phyloP scores from a whole-genome alignment of 345 rosid species.

The Kandelia obovata region DNA sequence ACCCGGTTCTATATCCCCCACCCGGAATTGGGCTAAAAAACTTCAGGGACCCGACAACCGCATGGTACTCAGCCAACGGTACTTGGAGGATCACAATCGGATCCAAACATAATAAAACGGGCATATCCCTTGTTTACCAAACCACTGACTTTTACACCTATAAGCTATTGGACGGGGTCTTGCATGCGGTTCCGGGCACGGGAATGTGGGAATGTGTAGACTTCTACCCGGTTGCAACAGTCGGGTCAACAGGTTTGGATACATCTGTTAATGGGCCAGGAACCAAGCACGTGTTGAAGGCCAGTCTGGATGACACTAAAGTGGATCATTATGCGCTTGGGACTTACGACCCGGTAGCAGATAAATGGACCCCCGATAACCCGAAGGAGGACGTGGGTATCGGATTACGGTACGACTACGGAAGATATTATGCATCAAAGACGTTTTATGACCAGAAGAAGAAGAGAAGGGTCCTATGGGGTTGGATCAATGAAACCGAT shows the following conservation, averaged over 20 bases:
- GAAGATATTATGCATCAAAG: slow-evolving; percentile 86
- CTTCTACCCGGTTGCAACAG: slow-evolving; percentile 72
- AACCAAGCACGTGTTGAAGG: slow-evolving; percentile 78
- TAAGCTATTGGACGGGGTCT: slow-evolving; percentile 36
- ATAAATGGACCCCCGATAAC: slow-evolving; percentile 81
- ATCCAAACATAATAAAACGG: slow-evolving; percentile 53
- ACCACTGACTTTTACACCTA: slow-evolving; percentile 54
- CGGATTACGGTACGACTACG: slow-evolving; percentile 75
- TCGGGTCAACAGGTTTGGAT: slow-evolving; percentile 53
- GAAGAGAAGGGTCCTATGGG: slow-evolving; percentile 75
- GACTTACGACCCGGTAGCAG: slow-evolving; percentile 50
- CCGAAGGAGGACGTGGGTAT: slow-evolving; percentile 74
- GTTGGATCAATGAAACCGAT: slow-evolving; percentile 95
- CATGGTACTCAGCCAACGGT: slow-evolving; percentile 63
- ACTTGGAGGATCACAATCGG: slow-evolving; percentile 71
- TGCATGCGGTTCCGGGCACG: slow-evolving; percentile 74
- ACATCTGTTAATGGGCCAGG: slow-evolving; percentile 62
- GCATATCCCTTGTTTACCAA: slow-evolving; percentile 62
- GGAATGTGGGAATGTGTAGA: slow-evolving; percentile 99
- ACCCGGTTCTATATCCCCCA: slow-evolving; percentile 79
- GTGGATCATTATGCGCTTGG: slow-evolving; percentile 78
- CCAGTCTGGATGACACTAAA: slow-evolving; percentile 78
- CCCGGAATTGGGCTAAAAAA: slow-evolving; percentile 49
- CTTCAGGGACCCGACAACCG: slow-evolving; percentile 91
- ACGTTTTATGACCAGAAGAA: slow-evolving; percentile 71